These are phyloP conservation scores for Candida endomychidarum DNA, from an alignment of 805 yeast species.

Conservation along the genomic window DNA sequence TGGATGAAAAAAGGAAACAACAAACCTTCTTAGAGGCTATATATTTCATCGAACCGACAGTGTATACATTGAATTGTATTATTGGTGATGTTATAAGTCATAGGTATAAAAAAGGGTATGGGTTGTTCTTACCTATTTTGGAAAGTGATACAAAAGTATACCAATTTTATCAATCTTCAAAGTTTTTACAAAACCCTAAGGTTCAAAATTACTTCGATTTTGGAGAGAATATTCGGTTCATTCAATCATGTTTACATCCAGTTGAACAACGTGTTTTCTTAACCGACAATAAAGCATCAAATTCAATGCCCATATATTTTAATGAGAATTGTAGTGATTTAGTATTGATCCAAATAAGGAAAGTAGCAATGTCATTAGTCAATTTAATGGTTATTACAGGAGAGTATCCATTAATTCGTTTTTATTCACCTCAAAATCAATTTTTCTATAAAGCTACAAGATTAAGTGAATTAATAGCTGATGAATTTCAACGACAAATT, in stretches of 20 bases:
- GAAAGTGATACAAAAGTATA: constrained; percentile 17
- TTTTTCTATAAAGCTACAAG: constrained; percentile 51
- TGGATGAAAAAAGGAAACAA: constrained; percentile 61
- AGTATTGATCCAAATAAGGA: constrained; percentile 55
- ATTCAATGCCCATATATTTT: constrained; percentile 72
- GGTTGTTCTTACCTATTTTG: constrained; percentile 63
- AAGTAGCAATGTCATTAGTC: constrained; percentile 64
- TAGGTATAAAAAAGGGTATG: constrained; percentile 74
- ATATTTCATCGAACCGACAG: constrained; percentile 71
- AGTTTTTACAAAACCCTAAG: constrained; percentile 31
- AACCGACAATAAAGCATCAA: constrained; percentile 49
- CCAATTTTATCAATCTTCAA: constrained; percentile 19
- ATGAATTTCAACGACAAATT: constrained; percentile 63
- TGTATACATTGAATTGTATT: constrained; percentile 71
- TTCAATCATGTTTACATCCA: constrained; percentile 52
- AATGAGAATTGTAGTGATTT: constrained; percentile 62
- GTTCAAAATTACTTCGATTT: constrained; percentile 31
- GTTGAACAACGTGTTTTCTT: constrained; percentile 70
- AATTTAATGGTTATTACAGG: constrained; percentile 76
- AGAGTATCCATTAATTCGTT: constrained; percentile 85
- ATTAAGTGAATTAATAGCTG: constrained; percentile 70
- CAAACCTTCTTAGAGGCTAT: constrained; percentile 73
- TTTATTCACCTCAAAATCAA: constrained; percentile 53
- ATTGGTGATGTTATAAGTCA: constrained; percentile 69
- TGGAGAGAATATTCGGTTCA: constrained; percentile 27